Conservation (phyloP, 73 alveolate genomes). For the Durusdinium trenchii region DNA sequence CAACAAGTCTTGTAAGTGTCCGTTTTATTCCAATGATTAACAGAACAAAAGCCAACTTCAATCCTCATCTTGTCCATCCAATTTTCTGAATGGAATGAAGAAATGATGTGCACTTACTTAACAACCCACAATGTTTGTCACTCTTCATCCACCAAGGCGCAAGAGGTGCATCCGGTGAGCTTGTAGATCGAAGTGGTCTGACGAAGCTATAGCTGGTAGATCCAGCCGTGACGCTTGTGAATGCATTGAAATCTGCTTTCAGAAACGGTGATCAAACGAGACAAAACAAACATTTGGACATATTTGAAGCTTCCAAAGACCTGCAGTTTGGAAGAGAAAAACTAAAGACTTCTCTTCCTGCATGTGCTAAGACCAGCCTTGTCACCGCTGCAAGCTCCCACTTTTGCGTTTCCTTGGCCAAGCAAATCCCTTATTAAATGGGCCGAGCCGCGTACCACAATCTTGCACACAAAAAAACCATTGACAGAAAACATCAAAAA, state of each 20-base stretch:
- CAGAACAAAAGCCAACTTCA: too few species aligned
- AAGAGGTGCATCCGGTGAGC: too few species aligned
- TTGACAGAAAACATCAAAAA: background rate
- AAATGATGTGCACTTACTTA: too few species aligned
- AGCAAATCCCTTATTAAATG: background rate
- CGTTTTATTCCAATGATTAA: background rate
- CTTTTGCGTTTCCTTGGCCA: conserved; percentile 13
- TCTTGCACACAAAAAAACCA: background rate
- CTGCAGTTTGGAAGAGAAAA: background rate
- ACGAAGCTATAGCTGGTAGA: background rate
- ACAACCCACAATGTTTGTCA: too few species aligned
- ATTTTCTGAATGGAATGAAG: too few species aligned
- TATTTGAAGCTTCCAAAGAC: background rate
- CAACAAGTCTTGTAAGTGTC: conserved; percentile 31
- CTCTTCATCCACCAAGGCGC: too few species aligned
- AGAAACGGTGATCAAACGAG: background rate
- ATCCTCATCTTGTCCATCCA: too few species aligned
- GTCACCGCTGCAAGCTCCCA: background rate
- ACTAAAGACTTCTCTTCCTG: too few species aligned
- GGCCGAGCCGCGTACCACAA: background rate
- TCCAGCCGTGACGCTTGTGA: background rate
- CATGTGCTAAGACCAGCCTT: background rate
- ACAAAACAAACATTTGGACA: background rate
- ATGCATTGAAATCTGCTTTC: background rate
- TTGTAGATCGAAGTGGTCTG: too few species aligned